Base-by-base conservation (phyloP, 2,329 filamentous ascomycete species). In the Pseudopithomyces chartarum region DNA sequence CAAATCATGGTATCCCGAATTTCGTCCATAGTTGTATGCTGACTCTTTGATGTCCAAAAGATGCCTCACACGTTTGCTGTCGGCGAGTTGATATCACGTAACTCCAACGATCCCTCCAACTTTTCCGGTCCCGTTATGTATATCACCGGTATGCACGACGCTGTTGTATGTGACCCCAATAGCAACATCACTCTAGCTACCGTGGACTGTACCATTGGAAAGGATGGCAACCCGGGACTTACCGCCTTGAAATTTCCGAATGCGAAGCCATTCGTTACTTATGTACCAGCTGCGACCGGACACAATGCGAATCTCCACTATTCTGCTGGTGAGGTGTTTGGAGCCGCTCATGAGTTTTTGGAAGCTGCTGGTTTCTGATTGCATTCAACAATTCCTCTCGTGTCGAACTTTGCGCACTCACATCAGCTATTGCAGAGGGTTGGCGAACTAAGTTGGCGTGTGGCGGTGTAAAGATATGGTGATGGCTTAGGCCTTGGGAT, bases 121-220 rank as follows among this genome's bases (percentile, higher is more conserved):
- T 84, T 82, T 63, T 66, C 64, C 3, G 84, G 83, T 0, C 82
- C 84, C 0, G 83, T 85, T 0, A 70, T 85, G 54, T 76, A 87
- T 51, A 77, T 87, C 56, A 86, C 84, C 39, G 85, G 85, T 47
- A 47, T 47, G n/a, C 33, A 39, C 32, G 60, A 65, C 40, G 83
- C 86, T 52, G 80, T 82, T 22, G 87, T 84, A 69, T 87, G 86
- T 58, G 85, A 84, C 8, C 83, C 84, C 34, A 79, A 86, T 6
- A 51, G 55, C 13, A 54, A 54, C 29, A 50, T 20, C 19, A 54
- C 51, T 10, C 20, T 26, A 7, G 12, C 11, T 10, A 20, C 34
- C 20, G 12, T 45, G 6, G 53, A 55, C 22, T 55, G 53, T 32
- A 43, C 42, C 6, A 29, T 50, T 19, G 53, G 53, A 17, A 40